Evolutionary conservation across 176 grass and related monocot genomes (phyloP).

Genomic region (Eragrostis nindensis): DNA sequence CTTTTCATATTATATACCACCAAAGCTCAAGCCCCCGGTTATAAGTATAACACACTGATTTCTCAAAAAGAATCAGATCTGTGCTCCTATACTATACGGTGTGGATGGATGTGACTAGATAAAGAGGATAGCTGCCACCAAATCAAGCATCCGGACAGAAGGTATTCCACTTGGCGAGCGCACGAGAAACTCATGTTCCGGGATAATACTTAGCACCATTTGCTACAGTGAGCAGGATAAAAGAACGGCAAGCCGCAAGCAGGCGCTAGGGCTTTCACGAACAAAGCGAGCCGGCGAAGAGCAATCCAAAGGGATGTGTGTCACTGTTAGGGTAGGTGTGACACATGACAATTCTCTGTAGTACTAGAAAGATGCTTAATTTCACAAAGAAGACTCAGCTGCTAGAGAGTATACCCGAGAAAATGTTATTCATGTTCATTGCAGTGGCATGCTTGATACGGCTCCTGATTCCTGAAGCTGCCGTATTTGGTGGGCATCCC

Average conservation of each 20-base stretch:
- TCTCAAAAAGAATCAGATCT: background rate
- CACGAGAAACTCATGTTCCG: constrained; percentile 5
- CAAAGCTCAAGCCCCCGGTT: background rate
- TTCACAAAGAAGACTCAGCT: too few species aligned
- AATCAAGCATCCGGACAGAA: background rate
- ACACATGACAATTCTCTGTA: background rate
- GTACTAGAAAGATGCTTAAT: too few species aligned
- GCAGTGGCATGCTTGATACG: background rate
- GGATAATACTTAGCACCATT: background rate
- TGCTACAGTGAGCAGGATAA: background rate
- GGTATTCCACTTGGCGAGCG: constrained; percentile 16
- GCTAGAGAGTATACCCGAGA: background rate
- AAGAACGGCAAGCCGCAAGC: background rate
- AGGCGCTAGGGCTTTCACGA: background rate
- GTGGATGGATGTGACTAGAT: background rate
- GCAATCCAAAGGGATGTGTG: background rate
- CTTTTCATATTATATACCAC: background rate
- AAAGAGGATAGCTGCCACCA: background rate
- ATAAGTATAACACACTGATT: background rate
- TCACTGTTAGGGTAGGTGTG: background rate
- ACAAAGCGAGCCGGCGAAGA: background rate
- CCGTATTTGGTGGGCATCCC: background rate
- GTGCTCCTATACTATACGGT: background rate
- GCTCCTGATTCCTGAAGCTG: background rate
- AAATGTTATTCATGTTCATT: background rate